Conservation (phyloP, 2,329 filamentous ascomycete genomes). For the Phymatotrichopsis omnivora region DNA sequence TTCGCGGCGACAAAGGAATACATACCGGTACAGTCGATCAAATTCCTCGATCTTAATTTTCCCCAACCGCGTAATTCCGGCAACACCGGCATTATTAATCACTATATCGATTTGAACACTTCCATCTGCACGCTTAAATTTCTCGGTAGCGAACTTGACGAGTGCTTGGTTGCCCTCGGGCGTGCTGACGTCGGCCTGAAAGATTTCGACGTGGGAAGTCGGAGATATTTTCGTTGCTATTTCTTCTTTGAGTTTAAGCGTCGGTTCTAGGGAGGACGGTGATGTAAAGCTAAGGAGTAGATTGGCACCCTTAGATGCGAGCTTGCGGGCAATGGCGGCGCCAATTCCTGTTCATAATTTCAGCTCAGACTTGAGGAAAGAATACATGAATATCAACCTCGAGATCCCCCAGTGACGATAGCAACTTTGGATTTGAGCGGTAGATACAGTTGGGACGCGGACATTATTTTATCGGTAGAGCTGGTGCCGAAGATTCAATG, state of each 20-base stretch:
- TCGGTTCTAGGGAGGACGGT: constrained; percentile 48
- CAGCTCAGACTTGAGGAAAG: too few species aligned
- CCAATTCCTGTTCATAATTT: constrained; percentile 75
- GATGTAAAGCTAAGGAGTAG: constrained; percentile 64
- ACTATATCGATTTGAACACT: constrained; percentile 68
- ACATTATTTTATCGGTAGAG: too few species aligned
- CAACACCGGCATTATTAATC: constrained; percentile 73
- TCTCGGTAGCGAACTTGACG: constrained; percentile 46
- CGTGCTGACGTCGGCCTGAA: constrained; percentile 63
- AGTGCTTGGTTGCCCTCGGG: constrained; percentile 51
- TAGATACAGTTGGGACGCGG: too few species aligned
- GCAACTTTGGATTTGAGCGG: too few species aligned
- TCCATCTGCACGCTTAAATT: constrained; percentile 34
- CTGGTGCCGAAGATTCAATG: too few species aligned
- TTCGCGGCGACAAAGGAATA: background rate
- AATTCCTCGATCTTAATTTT: constrained; percentile 58
- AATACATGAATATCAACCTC: too few species aligned
- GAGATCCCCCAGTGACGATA: too few species aligned
- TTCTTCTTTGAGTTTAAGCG: constrained; percentile 46
- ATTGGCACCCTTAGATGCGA: constrained; percentile 62
- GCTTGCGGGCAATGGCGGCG: constrained; percentile 54
- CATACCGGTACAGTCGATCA: constrained; percentile 49
- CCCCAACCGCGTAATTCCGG: constrained; percentile 54
- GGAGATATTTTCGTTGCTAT: background rate
- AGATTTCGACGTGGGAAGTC: constrained; percentile 42